Conservation (phyloP, 2,329 filamentous ascomycete species). For the Aspergillus tubingensis region DNA sequence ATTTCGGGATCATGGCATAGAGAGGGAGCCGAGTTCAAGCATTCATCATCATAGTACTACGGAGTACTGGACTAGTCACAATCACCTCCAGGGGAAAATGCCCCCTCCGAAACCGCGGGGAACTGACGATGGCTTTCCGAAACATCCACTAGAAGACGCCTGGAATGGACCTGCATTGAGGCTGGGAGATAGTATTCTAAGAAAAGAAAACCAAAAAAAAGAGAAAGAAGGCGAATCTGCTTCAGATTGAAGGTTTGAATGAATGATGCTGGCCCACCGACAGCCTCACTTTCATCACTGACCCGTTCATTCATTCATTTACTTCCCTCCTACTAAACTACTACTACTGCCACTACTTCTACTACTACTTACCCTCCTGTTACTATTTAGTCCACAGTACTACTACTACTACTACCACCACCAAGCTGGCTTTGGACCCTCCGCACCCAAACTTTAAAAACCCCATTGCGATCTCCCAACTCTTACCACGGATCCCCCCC, state of each 20-base stretch:
- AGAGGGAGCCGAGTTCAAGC: too few relatives aligned
- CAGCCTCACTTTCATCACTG: slow-evolving; percentile 10
- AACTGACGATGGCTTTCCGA: background rate
- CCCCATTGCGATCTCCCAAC: background rate
- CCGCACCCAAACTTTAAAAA: background rate
- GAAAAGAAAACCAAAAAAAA: background rate
- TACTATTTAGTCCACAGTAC: too few relatives aligned
- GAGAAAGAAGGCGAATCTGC: slow-evolving; percentile 1
- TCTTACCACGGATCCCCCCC: background rate
- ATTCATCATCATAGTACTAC: too few relatives aligned
- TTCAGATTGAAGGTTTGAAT: background rate
- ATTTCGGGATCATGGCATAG: too few relatives aligned
- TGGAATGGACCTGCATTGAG: background rate
- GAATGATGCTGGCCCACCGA: slow-evolving; percentile 1
- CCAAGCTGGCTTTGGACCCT: background rate
- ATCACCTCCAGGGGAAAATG: background rate
- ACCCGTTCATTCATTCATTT: background rate
- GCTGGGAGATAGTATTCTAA: background rate
- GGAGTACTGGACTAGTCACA: background rate
- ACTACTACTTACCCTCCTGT: too few relatives aligned
- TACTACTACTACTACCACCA: too few relatives aligned
- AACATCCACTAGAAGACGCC: background rate
- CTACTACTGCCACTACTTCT: background rate
- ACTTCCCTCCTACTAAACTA: background rate
- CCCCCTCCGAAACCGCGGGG: background rate